Conservation (phyloP, 2,329 filamentous ascomycete genomes). For the Aspergillus japonicus region DNA sequence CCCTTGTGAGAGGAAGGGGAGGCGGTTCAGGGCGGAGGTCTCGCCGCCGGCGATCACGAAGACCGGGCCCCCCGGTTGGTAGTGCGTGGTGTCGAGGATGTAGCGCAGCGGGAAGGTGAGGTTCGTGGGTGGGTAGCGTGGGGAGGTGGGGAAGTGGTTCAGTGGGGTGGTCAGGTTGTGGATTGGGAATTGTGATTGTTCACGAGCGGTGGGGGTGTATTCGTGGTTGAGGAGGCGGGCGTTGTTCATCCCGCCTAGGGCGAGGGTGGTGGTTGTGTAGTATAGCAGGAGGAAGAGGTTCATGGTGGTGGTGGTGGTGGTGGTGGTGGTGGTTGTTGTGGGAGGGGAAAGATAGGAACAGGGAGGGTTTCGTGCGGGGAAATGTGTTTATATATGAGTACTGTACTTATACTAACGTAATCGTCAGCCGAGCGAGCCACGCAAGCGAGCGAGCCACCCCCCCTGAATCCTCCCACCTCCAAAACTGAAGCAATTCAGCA, state of each 20-base stretch:
- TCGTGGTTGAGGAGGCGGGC: neutral
- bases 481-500: too few relatives aligned
- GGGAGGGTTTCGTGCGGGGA: neutral
- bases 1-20: slow-evolving; percentile 74
- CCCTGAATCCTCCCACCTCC: too few relatives aligned
- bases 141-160: slow-evolving; percentile 79
- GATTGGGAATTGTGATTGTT: slow-evolving; percentile 25
- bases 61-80: slow-evolving; percentile 74
- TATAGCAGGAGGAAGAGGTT: neutral
- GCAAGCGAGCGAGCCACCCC: too few relatives aligned
- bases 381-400: neutral
- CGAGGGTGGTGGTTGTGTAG: neutral
- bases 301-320: neutral
- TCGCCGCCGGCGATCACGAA: slow-evolving; percentile 76
- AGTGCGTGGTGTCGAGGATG: slow-evolving; percentile 77
- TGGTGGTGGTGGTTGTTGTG: neutral
- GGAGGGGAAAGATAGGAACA: neutral
- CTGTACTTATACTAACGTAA: too few relatives aligned
- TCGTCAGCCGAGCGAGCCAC: too few relatives aligned
- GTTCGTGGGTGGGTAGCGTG: slow-evolving; percentile 73
- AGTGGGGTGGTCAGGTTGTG: slow-evolving; percentile 59
- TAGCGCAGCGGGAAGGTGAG: slow-evolving; percentile 70
- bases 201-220: neutral
- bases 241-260: neutral
- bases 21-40: slow-evolving; percentile 39